Evolutionary conservation across 345 rosid genomes (phyloP).

Genomic region (Eucalyptus sp.): DNA sequence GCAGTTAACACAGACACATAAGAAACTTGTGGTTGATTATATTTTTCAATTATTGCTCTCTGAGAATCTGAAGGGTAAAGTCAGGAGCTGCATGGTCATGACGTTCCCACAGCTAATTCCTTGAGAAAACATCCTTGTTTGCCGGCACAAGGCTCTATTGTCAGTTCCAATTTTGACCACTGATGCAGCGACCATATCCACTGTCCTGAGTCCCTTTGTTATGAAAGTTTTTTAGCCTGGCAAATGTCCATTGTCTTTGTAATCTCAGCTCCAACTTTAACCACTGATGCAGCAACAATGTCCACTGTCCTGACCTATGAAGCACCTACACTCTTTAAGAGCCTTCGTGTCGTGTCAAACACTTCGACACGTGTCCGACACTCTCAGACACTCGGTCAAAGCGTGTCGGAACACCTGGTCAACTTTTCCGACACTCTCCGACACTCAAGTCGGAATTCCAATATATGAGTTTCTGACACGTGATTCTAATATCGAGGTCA

Average conservation of each 20-base stretch:
- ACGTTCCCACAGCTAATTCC: background rate
- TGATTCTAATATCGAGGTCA: too few species aligned
- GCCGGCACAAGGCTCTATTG: background rate
- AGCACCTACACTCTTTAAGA: too few species aligned
- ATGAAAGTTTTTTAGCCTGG: background rate
- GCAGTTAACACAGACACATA: background rate
- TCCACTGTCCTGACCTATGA: background rate
- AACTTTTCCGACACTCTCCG: too few species aligned
- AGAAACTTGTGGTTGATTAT: background rate
- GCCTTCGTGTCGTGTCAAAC: too few species aligned
- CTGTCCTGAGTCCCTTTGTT: background rate
- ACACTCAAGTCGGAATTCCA: too few species aligned
- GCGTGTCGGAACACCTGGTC: too few species aligned
- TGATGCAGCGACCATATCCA: background rate
- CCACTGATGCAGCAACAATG: background rate
- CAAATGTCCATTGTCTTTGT: background rate
- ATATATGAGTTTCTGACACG: too few species aligned
- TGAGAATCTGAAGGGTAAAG: background rate
- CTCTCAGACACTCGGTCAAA: too few species aligned
- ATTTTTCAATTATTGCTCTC: background rate
- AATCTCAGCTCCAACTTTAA: background rate
- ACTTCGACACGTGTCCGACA: too few species aligned
- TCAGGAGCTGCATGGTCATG: background rate
- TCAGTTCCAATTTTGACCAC: background rate
- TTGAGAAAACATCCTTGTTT: background rate